These are phyloP conservation scores for Dichotomopilus funicola DNA, from an alignment of 2,329 filamentous ascomycete species.

Conservation along the genomic window DNA sequence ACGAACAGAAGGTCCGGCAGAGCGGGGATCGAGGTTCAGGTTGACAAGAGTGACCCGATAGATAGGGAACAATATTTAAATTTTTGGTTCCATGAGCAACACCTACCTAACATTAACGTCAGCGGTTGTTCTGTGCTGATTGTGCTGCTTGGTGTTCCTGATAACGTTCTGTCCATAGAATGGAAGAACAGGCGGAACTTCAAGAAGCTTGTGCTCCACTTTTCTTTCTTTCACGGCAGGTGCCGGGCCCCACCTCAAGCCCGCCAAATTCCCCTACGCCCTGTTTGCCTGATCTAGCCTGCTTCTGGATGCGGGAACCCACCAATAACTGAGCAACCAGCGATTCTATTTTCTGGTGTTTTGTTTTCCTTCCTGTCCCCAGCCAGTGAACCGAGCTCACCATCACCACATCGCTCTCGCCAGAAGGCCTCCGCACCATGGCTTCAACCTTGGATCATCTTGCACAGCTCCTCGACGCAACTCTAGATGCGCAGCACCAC, in stretches of 20 bases:
- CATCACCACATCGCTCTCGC: conserved; percentile 3
- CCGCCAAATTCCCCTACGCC: not conserved
- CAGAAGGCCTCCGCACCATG: conserved; percentile 34
- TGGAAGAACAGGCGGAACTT: too few relatives aligned
- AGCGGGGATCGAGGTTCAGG: too few relatives aligned
- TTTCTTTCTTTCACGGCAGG: not conserved
- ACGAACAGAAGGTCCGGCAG: too few relatives aligned
- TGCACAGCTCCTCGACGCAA: conserved; percentile 82
- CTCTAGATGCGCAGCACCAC: conserved; percentile 78
- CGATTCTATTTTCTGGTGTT: conserved; percentile 13
- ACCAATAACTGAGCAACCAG: conserved; percentile 19
- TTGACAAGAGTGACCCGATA: too few relatives aligned
- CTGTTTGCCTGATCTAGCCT: conserved; percentile 4
- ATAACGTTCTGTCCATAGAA: too few relatives aligned
- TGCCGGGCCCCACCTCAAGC: conserved; percentile 4
- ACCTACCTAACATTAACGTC: too few relatives aligned
- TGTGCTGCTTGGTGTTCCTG: too few relatives aligned
- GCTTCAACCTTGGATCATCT: conserved; percentile 53
- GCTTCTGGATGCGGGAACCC: conserved; percentile 12
- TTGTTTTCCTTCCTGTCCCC: conserved; percentile 10
- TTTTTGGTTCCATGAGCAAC: too few relatives aligned
- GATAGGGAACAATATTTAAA: too few relatives aligned
- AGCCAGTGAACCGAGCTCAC: not conserved
- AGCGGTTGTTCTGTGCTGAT: too few relatives aligned
- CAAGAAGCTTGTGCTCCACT: conserved; percentile 3